Base-by-base conservation (phyloP, 306 rosid genomes). In the Glycyrrhiza uralensis region DNA sequence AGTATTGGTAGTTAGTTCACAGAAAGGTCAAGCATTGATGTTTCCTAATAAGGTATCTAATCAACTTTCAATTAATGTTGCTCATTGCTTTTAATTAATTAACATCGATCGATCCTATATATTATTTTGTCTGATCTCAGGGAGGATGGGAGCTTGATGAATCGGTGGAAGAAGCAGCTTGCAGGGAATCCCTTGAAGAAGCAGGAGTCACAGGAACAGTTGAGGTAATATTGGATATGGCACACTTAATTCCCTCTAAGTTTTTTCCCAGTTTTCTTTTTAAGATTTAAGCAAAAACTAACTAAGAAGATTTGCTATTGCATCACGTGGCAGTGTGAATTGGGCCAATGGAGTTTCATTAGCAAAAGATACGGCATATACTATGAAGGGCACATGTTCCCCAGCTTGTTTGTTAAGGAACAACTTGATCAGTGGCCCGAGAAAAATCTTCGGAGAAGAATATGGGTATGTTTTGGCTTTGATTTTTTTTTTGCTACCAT, bases 101-200 rank as follows among this genome's bases (percentile, higher is more conserved):
- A n/a, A n/a, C n/a, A n/a, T n/a, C n/a, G n/a, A n/a, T n/a, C n/a
- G n/a, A n/a, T n/a, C n/a, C n/a, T n/a, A n/a, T 0, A 10, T 35
- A 35, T 35, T 35, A 35, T 7, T 46, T 70, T 6, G 2, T 33
- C 29, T 42, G 6, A 22, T 29, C 7, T 38, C 70, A 91, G 92
- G 98, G 98, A 82, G 98, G 96, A 36, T 92, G 98, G 98, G 98
- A 92, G 51, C 78, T 92, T 71, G 98, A 92, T 76, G 98, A 92
- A 83, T 88, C 98, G 24, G 56, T 86, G 19, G 95, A 92, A 79
- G 92, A 88, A 63, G 98, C 98, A 71, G 98, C 98, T 74, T 83
- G 73, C n/a, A n/a, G n/a, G n/a, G n/a, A n/a, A n/a, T n/a, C n/a
- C n/a, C n/a, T n/a, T n/a, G n/a, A n/a, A n/a, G 98, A 92, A 79